Evolutionary conservation across 164 flowering plant species (phyloP), one percentile per base, ranked within the genome.

Genomic region (Chimonanthus salicifolius): DNA sequence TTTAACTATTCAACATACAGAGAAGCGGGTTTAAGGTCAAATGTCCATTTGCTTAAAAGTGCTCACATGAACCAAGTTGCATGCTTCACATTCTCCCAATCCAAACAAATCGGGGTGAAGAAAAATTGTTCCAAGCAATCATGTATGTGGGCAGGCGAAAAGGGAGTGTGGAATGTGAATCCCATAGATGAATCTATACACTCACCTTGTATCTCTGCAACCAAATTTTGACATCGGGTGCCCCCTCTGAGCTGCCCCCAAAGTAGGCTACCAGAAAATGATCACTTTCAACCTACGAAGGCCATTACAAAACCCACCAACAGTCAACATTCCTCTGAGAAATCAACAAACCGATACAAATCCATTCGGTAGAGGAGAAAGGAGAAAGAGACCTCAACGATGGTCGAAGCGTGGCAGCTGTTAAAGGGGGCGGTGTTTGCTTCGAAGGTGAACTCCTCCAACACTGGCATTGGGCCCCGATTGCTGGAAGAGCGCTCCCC

Each of bases 161-260:
- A 54, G 16, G 16, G 5, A 54, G 16, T 13, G 60, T n/a, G 5
- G 58, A 51, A 51, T 51, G 13, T 15, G 13, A 51, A 51, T 51
- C 58, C 33, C 58, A 54, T 54, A 54, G 60, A 16, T 4, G 46
- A 11, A 8, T n/a, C 18, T 18, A 33, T 7, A 45, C 60, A 15
- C 46, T 74, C 70, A 90, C 98, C 92, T 88, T 85, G 80, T 81
- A 92, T 44, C 78, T 83, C 82, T 92, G 98, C 81, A 88, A 64
- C 98, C 98, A 94, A 67, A 94, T 94, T 78, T 90, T 92, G 33
- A 92, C 98, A 83, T 94, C 97, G 16, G 95, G 92, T 49, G 91
- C 95, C 7, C 98, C 98, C 79, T 94, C 98, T 2, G 46, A 44
- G 67, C 88, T 50, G 54, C 97, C 98, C 11, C 97, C 98, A 84